Evolutionary conservation across 257 asterid genomes (phyloP).

Genomic region (Petunia axillaris): DNA sequence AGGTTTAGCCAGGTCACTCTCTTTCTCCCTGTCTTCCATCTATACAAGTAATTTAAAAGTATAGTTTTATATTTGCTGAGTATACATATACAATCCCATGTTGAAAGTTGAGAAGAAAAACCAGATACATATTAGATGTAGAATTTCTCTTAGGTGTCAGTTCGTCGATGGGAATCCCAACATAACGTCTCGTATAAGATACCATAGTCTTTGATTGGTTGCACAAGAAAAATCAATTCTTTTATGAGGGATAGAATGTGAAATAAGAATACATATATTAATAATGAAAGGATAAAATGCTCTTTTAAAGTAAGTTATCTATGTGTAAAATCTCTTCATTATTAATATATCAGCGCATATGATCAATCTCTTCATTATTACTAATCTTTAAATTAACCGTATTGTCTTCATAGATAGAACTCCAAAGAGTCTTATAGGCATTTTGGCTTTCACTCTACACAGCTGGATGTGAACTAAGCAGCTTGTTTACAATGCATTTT

Average conservation of each 20-base stretch:
- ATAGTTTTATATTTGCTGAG: not conserved
- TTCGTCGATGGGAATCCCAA: no score
- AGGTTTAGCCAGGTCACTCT: slow-evolving; percentile 62
- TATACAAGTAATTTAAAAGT: not conserved
- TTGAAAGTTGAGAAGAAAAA: not conserved
- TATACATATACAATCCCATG: not conserved
- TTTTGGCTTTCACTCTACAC: not conserved
- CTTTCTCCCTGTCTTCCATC: not conserved
- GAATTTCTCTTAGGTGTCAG: no score
- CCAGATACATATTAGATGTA: not conserved
- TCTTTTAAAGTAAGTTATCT: no score
- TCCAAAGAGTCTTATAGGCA: not conserved
- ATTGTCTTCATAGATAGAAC: not conserved
- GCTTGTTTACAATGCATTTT: not conserved
- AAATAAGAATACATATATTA: no score
- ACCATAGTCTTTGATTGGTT: no score
- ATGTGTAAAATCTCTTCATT: no score
- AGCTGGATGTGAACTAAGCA: not conserved
- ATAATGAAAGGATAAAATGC: no score
- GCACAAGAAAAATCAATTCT: no score
- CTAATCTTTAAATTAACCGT: not conserved
- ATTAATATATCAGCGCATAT: no score
- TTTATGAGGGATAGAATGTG: no score
- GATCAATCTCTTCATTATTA: no score
- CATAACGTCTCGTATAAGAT: no score